A percentile compares a stretch with the other conserved stretches of the same genome.
These are phyloP conservation scores for Claviceps monticola DNA, from an alignment of 2,329 filamentous ascomycete species.

Conservation along the genomic window DNA sequence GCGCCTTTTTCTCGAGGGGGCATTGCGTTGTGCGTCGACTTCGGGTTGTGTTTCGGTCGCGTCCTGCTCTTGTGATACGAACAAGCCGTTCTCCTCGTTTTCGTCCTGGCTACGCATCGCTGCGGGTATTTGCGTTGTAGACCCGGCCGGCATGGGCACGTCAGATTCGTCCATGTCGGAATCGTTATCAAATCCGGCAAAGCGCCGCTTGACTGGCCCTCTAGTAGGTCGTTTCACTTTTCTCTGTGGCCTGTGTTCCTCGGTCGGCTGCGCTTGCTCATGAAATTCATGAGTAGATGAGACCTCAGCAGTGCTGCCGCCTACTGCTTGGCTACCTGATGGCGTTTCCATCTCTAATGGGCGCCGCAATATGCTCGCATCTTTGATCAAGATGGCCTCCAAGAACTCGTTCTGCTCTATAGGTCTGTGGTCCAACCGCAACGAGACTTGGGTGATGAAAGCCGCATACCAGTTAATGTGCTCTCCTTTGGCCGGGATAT, in stretches of 20 bases:
- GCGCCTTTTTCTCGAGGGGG: conserved; percentile 30
- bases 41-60: conserved; percentile 11
- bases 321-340: conserved; percentile 9
- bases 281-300: background rate
- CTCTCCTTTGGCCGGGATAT: conserved; percentile 43
- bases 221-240: conserved; percentile 16
- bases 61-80: conserved; percentile 38
- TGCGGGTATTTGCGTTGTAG: background rate
- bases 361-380: conserved; percentile 58
- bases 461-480: conserved; percentile 51
- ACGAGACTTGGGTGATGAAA: conserved; percentile 55
- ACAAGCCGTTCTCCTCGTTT: conserved; percentile 30
- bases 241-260: background rate
- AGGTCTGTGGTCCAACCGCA: conserved; percentile 63
- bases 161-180: conserved; percentile 24
- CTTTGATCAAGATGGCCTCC: conserved; percentile 71
- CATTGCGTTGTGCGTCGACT: conserved; percentile 9
- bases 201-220: conserved; percentile 38
- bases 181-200: conserved; percentile 55
- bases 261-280: conserved; percentile 4
- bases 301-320: conserved; percentile 3
- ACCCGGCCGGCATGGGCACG: conserved; percentile 4
- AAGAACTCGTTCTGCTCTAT: conserved; percentile 87
- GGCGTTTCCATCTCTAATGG: conserved; percentile 41
- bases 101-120: conserved; percentile 12